Conservation (phyloP, 139 green algal species). For the Chlamydomonas schloesseri region DNA sequence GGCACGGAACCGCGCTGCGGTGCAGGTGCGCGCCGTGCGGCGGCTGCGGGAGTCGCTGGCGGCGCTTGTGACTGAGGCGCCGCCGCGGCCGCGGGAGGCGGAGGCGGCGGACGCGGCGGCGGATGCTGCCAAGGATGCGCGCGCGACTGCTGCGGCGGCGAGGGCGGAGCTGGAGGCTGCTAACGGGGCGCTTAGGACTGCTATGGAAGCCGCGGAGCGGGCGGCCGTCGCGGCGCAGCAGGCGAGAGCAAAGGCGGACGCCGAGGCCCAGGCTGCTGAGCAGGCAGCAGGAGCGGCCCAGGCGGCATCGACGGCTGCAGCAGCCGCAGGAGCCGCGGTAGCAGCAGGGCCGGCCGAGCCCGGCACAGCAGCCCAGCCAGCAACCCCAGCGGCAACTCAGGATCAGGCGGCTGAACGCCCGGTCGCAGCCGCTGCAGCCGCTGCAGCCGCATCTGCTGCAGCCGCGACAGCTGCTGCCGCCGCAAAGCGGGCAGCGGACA, state of each 20-base stretch:
- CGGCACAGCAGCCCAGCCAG: neutral
- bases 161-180: neutral
- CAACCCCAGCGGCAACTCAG: neutral
- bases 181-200: neutral
- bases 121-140: neutral
- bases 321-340: neutral
- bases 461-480: neutral
- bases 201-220: neutral
- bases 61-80: neutral
- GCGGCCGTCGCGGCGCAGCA: neutral
- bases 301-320: neutral
- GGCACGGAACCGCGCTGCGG: neutral
- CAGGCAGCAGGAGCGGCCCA: neutral
- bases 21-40: slow-evolving; percentile 8
- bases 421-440: neutral
- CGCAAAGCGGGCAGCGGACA: too few species aligned
- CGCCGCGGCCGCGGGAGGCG: neutral
- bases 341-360: neutral
- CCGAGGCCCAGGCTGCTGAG: neutral
- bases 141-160: neutral
- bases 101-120: neutral
- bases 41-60: neutral
- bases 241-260: neutral
- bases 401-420: neutral
- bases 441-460: neutral